Percentiles rank a stretch among this genome's conserved stretches.
Evolutionary conservation across 1,284 basidiomycete species (phyloP).

Genomic region (Melampsora larici-populina): DNA sequence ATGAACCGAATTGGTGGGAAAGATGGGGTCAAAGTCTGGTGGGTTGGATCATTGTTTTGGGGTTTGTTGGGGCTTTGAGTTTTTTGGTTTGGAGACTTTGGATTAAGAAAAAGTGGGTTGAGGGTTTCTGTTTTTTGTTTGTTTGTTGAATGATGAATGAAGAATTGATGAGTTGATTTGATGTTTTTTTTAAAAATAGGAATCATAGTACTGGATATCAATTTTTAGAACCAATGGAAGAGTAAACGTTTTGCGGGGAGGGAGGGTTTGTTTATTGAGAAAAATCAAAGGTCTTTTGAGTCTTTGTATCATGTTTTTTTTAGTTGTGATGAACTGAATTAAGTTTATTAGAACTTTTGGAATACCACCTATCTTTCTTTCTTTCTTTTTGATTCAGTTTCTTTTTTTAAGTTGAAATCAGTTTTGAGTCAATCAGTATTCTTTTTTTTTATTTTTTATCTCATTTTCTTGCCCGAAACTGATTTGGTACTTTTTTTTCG

Average conservation of each 20-base stretch:
- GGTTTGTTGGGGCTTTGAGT: neutral
- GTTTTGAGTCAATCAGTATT: too few species aligned
- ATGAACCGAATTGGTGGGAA: slow-evolving; percentile 4
- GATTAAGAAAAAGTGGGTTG: neutral
- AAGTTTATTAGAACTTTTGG: too few species aligned
- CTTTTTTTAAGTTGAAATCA: too few species aligned
- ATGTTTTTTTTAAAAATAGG: neutral
- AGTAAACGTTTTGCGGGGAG: slow-evolving; percentile 7
- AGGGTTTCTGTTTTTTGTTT: neutral
- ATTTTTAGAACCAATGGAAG: slow-evolving; percentile 20
- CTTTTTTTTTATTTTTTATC: too few species aligned
- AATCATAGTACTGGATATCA: neutral
- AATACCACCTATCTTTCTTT: too few species aligned
- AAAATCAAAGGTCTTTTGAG: too few species aligned
- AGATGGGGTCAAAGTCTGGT: neutral
- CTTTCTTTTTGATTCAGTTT: too few species aligned
- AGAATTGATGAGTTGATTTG: neutral
- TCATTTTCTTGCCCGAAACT: too few species aligned
- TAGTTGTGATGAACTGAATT: too few species aligned
- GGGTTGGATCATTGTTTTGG: neutral
- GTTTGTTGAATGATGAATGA: neutral
- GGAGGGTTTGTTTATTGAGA: too few species aligned
- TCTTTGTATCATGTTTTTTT: too few species aligned
- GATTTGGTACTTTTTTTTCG: too few species aligned
- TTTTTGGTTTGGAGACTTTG: neutral